Base-by-base conservation (phyloP, 805 yeast genomes). In the Komagataella phaffii region DNA sequence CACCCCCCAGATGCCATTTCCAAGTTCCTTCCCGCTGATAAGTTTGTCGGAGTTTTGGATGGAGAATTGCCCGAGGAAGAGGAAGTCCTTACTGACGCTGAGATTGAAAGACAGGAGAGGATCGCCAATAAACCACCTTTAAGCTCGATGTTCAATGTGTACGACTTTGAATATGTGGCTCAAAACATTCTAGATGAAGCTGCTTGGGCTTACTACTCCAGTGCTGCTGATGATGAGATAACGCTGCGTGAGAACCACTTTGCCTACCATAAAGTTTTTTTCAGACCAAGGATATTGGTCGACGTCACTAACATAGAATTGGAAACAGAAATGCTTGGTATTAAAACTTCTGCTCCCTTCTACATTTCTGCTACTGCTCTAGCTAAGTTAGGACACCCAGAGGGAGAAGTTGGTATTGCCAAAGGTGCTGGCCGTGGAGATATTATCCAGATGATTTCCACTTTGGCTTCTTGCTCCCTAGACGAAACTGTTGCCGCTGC, bases 191-290 rank as follows among this genome's bases (percentile, higher is more conserved):
- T 91, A 73, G 77, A 87, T 30, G 80, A 79, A 52, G 76, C 78
- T 36, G 97, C 93, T 0, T 87, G 97, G 95, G 93, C 93, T 12
- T 91, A 91, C 66, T 91, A 89, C 64, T 84, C 95, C 3, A 80
- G 89, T 43, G 98, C 91, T 7, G 77, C 96, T 17, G 97, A 91
- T 66, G 98, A 91, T 65, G 98, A 91, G 69, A 79, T 91, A 58
- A 77, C 96, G 2, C 64, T 86, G 61, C 77, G 98, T 58, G 96
- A 90, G 61, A 91, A 91, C 69, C 97, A 89, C 64, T 75, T 81
- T 50, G 95, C 96, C 3, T 91, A 79, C 69, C 96, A 88, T 61
- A 72, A 96, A 30, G 79, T 90, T 50, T 89, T 85, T 69, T 91
- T 91, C 73, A 81, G 85, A 57, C 98, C 98, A 12, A 73, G 80